Conservation (phyloP, 2,329 filamentous ascomycete species). For the Pyrenophora teres region DNA sequence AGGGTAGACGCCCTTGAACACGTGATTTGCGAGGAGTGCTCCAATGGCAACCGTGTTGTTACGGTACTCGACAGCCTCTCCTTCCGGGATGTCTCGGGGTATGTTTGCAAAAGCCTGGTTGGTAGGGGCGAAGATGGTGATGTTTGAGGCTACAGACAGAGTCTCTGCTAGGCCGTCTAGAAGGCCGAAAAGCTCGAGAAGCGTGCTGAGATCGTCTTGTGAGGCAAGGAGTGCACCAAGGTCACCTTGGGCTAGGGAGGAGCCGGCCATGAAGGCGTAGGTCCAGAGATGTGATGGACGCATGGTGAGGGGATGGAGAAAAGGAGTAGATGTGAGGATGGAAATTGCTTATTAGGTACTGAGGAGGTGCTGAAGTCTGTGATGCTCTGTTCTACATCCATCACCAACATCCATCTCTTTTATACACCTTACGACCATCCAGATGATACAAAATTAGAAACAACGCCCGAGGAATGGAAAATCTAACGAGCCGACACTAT, state of each 20-base stretch:
- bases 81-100: conserved; percentile 31
- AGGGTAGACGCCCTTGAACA: conserved; percentile 57
- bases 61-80: conserved; percentile 38
- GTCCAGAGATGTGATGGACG: conserved; percentile 23
- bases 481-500: conserved; percentile 2
- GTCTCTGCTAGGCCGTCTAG: conserved; percentile 47
- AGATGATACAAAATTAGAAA: neutral
- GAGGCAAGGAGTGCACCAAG: conserved; percentile 39
- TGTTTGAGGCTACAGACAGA: conserved; percentile 52
- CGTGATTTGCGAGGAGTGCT: conserved; percentile 61
- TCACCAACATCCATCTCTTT: neutral
- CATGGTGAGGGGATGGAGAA: conserved; percentile 17
- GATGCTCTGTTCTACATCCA: neutral
- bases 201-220: conserved; percentile 39
- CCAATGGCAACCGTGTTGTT: conserved; percentile 42
- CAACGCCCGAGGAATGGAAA: neutral
- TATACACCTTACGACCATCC: neutral
- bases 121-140: conserved; percentile 62
- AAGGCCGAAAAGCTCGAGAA: conserved; percentile 44
- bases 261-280: conserved; percentile 23
- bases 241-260: conserved; percentile 34
- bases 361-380: neutral
- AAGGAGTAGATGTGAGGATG: neutral
- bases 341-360: neutral
- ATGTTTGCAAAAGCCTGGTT: conserved; percentile 54